A percentile compares a stretch with the other conserved stretches of the same genome.
phyloP scores from a whole-genome alignment of 106 monocot genomes.

The Narthecium ossifragum region DNA sequence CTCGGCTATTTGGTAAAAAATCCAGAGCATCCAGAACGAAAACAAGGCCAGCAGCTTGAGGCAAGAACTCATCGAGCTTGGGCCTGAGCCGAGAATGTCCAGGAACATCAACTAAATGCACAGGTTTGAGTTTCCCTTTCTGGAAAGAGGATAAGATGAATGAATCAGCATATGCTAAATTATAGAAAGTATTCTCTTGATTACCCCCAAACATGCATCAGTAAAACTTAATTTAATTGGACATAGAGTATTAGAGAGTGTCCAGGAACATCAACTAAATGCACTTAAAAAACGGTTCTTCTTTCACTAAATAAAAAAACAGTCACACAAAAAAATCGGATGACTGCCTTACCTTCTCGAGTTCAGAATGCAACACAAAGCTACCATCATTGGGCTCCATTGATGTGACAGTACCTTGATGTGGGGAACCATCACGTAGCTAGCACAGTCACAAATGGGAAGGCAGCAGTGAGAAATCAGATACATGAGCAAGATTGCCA shows the following conservation, averaged over 20 bases:
- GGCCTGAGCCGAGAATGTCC: slow-evolving; percentile 84
- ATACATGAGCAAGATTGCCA: not conserved
- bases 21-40: slow-evolving; percentile 96
- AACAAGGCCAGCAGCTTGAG: slow-evolving; percentile 76
- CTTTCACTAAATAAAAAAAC: too few relatives aligned
- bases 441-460: slow-evolving; percentile 12
- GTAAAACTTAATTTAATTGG: too few relatives aligned
- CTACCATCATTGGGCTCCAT: slow-evolving; percentile 87
- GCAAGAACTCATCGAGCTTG: slow-evolving; percentile 84
- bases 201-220: too few relatives aligned
- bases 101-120: slow-evolving; percentile 86
- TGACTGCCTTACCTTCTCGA: slow-evolving; percentile 49
- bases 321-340: too few relatives aligned
- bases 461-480: not conserved
- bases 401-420: slow-evolving; percentile 94
- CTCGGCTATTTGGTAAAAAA: slow-evolving; percentile 80
- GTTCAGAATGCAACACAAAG: slow-evolving; percentile 82
- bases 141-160: slow-evolving; percentile 8
- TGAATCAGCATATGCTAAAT: not conserved
- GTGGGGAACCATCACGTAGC: slow-evolving; percentile 95
- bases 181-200: not conserved
- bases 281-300: too few relatives aligned
- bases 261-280: too few relatives aligned
- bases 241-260: too few relatives aligned
- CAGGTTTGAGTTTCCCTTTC: slow-evolving; percentile 66